These are phyloP conservation scores for Quercus lobata DNA, from an alignment of 331 rosid species.

Conservation along the genomic window DNA sequence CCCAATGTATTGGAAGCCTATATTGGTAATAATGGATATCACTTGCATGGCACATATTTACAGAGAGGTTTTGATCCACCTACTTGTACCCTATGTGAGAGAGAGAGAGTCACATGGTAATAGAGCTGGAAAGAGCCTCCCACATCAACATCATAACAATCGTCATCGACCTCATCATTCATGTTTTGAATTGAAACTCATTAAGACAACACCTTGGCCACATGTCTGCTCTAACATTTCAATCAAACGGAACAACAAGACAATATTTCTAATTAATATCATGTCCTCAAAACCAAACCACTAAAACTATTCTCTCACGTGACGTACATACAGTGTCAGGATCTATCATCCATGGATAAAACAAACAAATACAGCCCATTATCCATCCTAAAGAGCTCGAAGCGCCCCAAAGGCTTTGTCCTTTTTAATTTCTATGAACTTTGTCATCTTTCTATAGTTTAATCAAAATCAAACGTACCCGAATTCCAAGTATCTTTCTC, in stretches of 20 bases:
- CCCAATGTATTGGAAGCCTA: slow-evolving; percentile 8
- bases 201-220: not conserved
- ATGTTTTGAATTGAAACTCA: slow-evolving; percentile 38
- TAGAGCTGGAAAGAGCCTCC: slow-evolving; percentile 45
- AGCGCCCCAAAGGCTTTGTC: too few species aligned
- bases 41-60: slow-evolving; percentile 18
- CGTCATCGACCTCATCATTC: slow-evolving; percentile 61
- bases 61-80: too few species aligned
- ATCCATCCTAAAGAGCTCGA: too few species aligned
- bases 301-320: slow-evolving; percentile 8
- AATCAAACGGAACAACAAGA: not conserved
- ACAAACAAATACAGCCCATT: not conserved
- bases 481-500: too few species aligned
- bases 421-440: too few species aligned
- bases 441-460: too few species aligned
- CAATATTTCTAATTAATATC: not conserved
- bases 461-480: too few species aligned
- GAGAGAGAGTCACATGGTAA: slow-evolving; percentile 36
- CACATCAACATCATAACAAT: slow-evolving; percentile 41
- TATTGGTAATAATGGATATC: slow-evolving; percentile 21
- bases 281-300: not conserved
- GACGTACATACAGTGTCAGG: slow-evolving; percentile 13
- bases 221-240: slow-evolving; percentile 12
- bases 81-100: slow-evolving; percentile 8
- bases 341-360: not conserved